Conservation (phyloP, 139 green algal genomes). For the Chlamydomonas schloesseri region DNA sequence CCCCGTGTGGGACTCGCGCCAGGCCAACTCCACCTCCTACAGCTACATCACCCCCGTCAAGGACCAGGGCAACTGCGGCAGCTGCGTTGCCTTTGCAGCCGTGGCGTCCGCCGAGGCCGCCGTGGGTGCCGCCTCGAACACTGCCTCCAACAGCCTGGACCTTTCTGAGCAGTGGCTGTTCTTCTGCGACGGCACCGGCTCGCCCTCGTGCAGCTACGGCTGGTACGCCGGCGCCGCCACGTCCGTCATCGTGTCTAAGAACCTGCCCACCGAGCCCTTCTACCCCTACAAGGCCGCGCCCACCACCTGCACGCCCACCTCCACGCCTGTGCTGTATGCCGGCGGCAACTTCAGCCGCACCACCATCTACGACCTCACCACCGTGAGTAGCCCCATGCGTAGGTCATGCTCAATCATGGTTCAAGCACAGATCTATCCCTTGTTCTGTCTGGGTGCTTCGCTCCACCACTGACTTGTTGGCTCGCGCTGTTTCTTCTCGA, state of each 20-base stretch:
- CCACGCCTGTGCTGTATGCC: neutral
- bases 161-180: neutral
- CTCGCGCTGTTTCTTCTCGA: neutral
- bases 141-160: neutral
- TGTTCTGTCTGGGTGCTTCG: neutral
- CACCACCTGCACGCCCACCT: neutral
- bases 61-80: constrained; percentile 73
- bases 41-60: constrained; percentile 64
- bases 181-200: constrained; percentile 7
- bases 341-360: neutral
- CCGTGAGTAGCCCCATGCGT: neutral
- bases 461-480: neutral
- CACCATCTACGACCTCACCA: neutral
- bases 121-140: neutral
- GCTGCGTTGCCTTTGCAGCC: constrained; percentile 69
- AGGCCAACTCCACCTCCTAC: neutral
- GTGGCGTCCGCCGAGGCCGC: neutral
- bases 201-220: neutral
- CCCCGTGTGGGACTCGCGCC: constrained; percentile 21
- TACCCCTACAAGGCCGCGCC: neutral
- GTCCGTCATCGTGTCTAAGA: neutral
- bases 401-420: neutral
- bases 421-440: neutral
- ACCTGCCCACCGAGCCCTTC: neutral
- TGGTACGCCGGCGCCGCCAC: neutral